Percentiles rank a stretch among this genome's conserved stretches.
Conservation (phyloP, 2,329 filamentous ascomycete species). For the Fusarium guadeloupense region DNA sequence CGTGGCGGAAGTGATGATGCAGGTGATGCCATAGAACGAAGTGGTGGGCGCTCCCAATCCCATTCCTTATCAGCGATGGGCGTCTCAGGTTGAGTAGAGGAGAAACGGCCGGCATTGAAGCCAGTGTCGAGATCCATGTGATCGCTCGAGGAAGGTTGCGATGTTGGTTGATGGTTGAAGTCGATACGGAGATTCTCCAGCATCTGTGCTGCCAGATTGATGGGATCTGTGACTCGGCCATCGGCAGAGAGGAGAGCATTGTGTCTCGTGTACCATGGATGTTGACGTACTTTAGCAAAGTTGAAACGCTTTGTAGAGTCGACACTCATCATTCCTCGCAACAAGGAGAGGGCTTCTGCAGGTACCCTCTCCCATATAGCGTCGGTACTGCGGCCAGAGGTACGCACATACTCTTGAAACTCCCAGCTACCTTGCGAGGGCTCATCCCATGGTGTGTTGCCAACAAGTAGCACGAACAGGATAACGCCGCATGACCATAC, state of each 20-base stretch:
- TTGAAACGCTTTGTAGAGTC: slow-evolving; percentile 79
- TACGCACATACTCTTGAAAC: slow-evolving; percentile 85
- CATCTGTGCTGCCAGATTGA: slow-evolving; percentile 93
- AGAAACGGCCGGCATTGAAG: slow-evolving; percentile 61
- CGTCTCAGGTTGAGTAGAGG: slow-evolving; percentile 87
- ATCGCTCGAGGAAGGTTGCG: slow-evolving; percentile 54
- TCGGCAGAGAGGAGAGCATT: slow-evolving; percentile 80
- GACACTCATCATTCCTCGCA: slow-evolving; percentile 92
- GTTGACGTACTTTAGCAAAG: slow-evolving; percentile 85
- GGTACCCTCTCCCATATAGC: slow-evolving; percentile 86
- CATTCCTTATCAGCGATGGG: slow-evolving; percentile 78
- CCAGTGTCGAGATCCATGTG: slow-evolving; percentile 75
- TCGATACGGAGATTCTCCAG: slow-evolving; percentile 90
- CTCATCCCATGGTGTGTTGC: slow-evolving; percentile 98
- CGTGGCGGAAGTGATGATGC: slow-evolving; percentile 48
- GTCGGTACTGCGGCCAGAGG: slow-evolving; percentile 82
- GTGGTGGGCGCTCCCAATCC: slow-evolving; percentile 84
- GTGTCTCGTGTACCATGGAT: slow-evolving; percentile 91
- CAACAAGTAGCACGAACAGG: slow-evolving; percentile 93
- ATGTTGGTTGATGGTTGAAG: slow-evolving; percentile 74
- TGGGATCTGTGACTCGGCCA: slow-evolving; percentile 79
- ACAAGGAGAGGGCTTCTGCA: slow-evolving; percentile 76
- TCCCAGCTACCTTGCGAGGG: slow-evolving; percentile 88
- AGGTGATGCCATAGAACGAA: slow-evolving; percentile 61
- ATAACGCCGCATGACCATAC: slow-evolving; percentile 99